Conservation (phyloP, 768 basidiomycete genomes). For the Chalciporus piperatus region DNA sequence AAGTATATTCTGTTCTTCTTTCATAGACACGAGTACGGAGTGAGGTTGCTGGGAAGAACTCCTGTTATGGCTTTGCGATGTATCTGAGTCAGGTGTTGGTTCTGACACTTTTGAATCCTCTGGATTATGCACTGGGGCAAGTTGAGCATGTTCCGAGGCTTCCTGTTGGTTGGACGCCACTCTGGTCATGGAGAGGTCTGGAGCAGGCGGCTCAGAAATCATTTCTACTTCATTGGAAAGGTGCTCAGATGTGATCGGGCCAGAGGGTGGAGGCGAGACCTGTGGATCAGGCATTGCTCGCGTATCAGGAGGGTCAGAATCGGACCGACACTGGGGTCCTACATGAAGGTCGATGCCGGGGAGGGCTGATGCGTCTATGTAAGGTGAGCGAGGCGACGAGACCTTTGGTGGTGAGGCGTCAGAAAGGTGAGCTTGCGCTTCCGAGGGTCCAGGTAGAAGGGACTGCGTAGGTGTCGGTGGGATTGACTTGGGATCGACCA, state of each 20-base stretch:
- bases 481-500: not conserved
- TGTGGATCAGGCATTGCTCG: not conserved
- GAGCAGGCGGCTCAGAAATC: not conserved
- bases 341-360: conserved; percentile 6
- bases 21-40: not conserved
- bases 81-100: not conserved
- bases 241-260: conserved; percentile 1
- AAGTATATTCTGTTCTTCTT: conserved; percentile 3
- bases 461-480: not conserved
- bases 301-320: not conserved
- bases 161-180: not conserved
- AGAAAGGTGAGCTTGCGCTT: not conserved
- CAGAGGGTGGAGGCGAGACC: not conserved
- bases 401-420: not conserved
- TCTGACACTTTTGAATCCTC: not conserved
- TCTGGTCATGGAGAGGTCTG: not conserved
- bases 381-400: not conserved
- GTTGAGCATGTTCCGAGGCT: conserved; percentile 4
- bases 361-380: not conserved
- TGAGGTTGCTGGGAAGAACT: conserved; percentile 17
- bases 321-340: conserved; percentile 1
- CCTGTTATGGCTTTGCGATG: conserved; percentile 4
- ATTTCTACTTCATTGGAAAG: not conserved
- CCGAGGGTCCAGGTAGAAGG: not conserved
- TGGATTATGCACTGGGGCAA: not conserved